These are phyloP conservation scores for Diaporthe humulicola DNA, from an alignment of 2,329 filamentous ascomycete species.

Conservation along the genomic window DNA sequence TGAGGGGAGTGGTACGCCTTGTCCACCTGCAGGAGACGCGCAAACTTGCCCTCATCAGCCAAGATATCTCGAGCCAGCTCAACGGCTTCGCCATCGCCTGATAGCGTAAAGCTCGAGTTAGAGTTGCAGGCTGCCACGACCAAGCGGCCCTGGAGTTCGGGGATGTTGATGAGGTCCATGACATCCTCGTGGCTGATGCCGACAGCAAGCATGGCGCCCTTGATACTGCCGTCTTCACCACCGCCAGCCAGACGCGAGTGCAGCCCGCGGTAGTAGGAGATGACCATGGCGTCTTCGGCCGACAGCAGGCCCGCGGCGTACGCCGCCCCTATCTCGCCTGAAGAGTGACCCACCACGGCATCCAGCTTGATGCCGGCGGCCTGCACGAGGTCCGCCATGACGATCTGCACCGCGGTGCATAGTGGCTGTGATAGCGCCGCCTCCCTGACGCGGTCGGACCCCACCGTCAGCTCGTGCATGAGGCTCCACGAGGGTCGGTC, in stretches of 20 bases:
- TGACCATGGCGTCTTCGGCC: too few relatives aligned
- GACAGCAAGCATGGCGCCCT: too few relatives aligned
- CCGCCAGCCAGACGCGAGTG: too few relatives aligned
- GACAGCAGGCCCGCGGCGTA: background rate
- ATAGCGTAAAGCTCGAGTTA: slow-evolving; percentile 52
- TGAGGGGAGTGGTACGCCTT: slow-evolving; percentile 49
- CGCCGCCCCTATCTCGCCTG: background rate
- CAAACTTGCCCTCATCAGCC: slow-evolving; percentile 39
- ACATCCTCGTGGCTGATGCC: too few relatives aligned
- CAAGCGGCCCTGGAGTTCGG: slow-evolving; percentile 39
- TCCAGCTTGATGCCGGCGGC: background rate
- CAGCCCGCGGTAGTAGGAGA: background rate
- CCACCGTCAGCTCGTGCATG: too few relatives aligned
- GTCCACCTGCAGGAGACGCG: slow-evolving; percentile 43
- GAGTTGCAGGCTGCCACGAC: slow-evolving; percentile 52
- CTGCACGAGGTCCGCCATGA: background rate
- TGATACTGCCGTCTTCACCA: too few relatives aligned
- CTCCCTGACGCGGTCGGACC: too few relatives aligned
- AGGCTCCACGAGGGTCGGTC: too few relatives aligned
- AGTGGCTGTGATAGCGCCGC: too few relatives aligned
- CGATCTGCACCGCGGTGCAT: background rate
- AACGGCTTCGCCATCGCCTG: slow-evolving; percentile 46
- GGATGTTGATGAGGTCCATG: too few relatives aligned
- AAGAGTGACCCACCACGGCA: background rate
- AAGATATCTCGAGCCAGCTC: slow-evolving; percentile 29